phyloP scores from a whole-genome alignment of 23 red algal species.

The Gracilaria vermiculophylla region DNA sequence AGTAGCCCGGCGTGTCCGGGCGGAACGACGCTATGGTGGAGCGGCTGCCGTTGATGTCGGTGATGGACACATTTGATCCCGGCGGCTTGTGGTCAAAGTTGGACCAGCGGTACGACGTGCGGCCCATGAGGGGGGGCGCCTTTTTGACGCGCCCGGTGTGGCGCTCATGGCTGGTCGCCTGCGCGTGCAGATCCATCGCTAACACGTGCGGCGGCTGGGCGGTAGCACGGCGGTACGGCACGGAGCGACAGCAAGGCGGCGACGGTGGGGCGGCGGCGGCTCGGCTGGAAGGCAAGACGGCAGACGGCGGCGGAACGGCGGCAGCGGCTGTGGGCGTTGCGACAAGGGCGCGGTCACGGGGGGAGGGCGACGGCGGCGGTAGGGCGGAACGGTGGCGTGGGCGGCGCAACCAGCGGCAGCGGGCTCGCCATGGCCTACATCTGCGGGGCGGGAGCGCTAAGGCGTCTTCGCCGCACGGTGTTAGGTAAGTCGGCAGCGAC shows the following conservation, averaged over 20 bases:
- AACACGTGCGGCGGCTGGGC: neutral
- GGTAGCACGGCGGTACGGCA: neutral
- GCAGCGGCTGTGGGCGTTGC: neutral
- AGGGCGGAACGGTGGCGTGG: neutral
- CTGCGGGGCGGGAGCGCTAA: neutral
- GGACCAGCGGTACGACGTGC: slow-evolving; percentile 65
- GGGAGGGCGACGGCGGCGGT: neutral
- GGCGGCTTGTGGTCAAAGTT: slow-evolving; percentile 4
- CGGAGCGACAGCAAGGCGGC: neutral
- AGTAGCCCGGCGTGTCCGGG: slow-evolving; percentile 41
- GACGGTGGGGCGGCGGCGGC: neutral
- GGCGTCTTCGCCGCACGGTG: too few species aligned
- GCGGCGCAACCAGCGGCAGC: neutral
- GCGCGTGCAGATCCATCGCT: slow-evolving; percentile 2
- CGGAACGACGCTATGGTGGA: slow-evolving; percentile 52
- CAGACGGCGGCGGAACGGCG: neutral
- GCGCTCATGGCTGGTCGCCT: neutral
- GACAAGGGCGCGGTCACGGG: neutral
- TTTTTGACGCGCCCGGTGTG: neutral
- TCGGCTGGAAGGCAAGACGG: too few species aligned
- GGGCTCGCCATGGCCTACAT: slow-evolving; percentile 8
- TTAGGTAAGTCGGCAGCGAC: too few species aligned
- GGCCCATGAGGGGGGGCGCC: slow-evolving; percentile 42
- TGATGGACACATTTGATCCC: slow-evolving; percentile 29
- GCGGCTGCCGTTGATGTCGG: slow-evolving; percentile 50